Evolutionary conservation across 768 basidiomycete species (phyloP), one percentile per base, ranked within the genome.

Genomic region (Xanthoconium stramineum): DNA sequence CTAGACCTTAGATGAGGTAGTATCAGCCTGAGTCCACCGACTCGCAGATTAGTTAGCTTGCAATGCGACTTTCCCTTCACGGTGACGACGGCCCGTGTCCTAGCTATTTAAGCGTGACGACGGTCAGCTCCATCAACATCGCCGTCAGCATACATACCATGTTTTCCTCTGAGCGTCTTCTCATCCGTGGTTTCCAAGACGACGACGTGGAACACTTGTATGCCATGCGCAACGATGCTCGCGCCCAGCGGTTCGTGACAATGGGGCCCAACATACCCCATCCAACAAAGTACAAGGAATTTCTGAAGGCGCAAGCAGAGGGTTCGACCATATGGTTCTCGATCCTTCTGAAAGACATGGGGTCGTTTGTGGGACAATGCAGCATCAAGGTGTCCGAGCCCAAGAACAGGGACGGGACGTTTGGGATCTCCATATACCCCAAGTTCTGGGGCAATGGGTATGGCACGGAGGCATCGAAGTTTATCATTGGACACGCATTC

Each of bases 401-500:
- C 19, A 66, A 66, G 63, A 63, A 73, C 42, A 58, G 68, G 56
- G 58, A 69, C 59, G 69, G 64, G 48, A 45, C 38, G 6, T 60
- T 69, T 39, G 59, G 59, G 12, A 67, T 72, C 17, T 56, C 59
- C 28, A 36, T 64, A 49, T 65, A 49, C 35, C 50, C 45, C 37
- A 45, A 30, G 65, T 70, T 56, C 54, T 74, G 73, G 72, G 62
- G 64, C 0, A 69, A 69, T 24, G 73, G 75, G 7, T 75, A 72
- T 50, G 72, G 74, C 14, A 69, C 60, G 40, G 72, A 77, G 50
- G 66, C 73, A 5, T 66, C 69, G 14, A 64, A 55, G 8, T 76
- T 72, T 58, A 59, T 72, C 30, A 63, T 75, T 6, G 71, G 71
- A 50, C 63, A 75, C 51, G 68, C 68, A 2, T 75, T 69, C 30